Conservation (phyloP, 73 alveolate genomes). For the Breviolum minutum region DNA sequence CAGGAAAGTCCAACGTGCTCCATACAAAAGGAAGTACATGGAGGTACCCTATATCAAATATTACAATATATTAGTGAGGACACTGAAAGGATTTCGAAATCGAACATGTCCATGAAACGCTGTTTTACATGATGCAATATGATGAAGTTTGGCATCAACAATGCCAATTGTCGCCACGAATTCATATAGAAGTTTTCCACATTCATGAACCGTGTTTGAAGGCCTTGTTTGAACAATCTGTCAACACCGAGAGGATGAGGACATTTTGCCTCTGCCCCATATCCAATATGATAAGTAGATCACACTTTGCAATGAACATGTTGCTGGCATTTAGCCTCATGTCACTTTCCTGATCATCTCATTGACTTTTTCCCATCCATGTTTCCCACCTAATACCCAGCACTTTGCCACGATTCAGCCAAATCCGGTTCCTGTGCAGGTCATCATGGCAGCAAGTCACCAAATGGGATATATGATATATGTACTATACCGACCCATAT, state of each 20-base stretch:
- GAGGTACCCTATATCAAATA: no score
- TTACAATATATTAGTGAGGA: no score
- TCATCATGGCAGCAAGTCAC: no score
- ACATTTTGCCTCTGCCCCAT: not conserved
- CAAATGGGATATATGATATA: no score
- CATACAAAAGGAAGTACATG: no score
- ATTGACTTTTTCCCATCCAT: not conserved
- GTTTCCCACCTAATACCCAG: not conserved
- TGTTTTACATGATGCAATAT: not conserved
- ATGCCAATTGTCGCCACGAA: not conserved
- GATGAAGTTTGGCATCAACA: not conserved
- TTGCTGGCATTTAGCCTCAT: not conserved
- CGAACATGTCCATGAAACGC: not conserved
- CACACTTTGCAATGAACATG: not conserved
- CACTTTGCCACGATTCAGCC: constrained; percentile 9
- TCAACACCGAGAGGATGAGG: not conserved
- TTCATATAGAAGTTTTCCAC: not conserved
- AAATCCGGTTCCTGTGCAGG: not conserved
- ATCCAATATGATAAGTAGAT: not conserved
- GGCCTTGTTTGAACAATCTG: not conserved
- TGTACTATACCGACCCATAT: no score
- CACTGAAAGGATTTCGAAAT: no score
- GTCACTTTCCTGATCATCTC: not conserved
- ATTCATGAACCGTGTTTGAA: not conserved
- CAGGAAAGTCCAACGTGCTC: no score